phyloP scores from a whole-genome alignment of 2,329 filamentous ascomycete species.

The Chalara sp. region DNA sequence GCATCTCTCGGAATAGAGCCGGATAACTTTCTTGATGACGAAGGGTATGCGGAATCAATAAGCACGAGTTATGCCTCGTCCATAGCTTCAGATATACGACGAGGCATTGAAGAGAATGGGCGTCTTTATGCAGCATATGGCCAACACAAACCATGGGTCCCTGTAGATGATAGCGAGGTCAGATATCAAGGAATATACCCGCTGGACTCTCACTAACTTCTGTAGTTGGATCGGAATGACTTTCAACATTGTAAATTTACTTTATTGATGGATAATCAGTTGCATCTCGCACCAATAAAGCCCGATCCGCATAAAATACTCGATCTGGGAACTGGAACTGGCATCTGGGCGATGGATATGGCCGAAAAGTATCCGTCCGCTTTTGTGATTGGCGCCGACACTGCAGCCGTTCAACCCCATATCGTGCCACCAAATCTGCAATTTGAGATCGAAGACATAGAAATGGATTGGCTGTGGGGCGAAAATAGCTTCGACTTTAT shows the following conservation, averaged over 20 bases:
- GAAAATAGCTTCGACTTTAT: conserved; percentile 42
- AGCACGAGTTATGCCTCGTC: conserved; percentile 6
- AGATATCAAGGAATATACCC: conserved; percentile 31
- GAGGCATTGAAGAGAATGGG: conserved; percentile 20
- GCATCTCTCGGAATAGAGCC: too few species aligned
- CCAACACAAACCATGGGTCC: conserved; percentile 9
- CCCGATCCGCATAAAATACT: conserved; percentile 27
- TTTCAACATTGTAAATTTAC: conserved; percentile 32
- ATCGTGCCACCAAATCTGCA: conserved; percentile 39
- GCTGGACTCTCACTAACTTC: too few species aligned
- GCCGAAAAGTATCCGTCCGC: conserved; percentile 25
- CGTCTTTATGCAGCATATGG: conserved; percentile 21
- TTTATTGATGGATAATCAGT: conserved; percentile 16
- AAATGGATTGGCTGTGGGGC: conserved; percentile 40
- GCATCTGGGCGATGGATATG: conserved; percentile 21
- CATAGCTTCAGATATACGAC: conserved; percentile 13
- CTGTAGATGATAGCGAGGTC: conserved; percentile 19
- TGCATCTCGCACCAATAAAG: conserved; percentile 21
- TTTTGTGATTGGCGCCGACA: conserved; percentile 24
- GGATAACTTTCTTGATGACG: too few species aligned
- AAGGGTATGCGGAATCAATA: too few species aligned
- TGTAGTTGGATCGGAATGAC: conserved; percentile 35
- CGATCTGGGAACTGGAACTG: conserved; percentile 25
- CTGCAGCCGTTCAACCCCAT: conserved; percentile 26
- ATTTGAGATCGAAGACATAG: conserved; percentile 46